Evolutionary conservation across 2,329 filamentous ascomycete genomes (phyloP).

Genomic region (Mycogone perniciosa): DNA sequence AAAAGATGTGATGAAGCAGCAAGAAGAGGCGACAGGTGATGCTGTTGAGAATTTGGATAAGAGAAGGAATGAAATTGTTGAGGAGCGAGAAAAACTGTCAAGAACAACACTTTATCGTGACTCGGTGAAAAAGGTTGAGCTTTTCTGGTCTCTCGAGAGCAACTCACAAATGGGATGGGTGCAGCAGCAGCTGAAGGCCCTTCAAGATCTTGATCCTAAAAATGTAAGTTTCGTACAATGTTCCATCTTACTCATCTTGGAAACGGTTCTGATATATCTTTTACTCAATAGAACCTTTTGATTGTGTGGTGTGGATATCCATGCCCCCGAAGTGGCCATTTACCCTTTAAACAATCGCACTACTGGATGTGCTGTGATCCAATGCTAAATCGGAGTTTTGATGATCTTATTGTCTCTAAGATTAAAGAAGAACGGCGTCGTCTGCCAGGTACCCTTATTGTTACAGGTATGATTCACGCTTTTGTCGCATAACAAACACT

Average conservation of each 20-base stretch:
- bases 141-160: slow-evolving; percentile 8
- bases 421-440: slow-evolving; percentile 5
- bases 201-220: slow-evolving; percentile 1
- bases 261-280: too few species aligned
- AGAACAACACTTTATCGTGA: slow-evolving; percentile 3
- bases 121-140: slow-evolving; percentile 3
- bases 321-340: background rate
- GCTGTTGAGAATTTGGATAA: background rate
- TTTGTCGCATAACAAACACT: background rate
- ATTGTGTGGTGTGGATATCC: slow-evolving; percentile 8
- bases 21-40: background rate
- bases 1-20: background rate
- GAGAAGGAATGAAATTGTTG: background rate
- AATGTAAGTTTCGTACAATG: background rate
- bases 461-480: slow-evolving; percentile 1
- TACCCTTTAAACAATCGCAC: slow-evolving; percentile 3
- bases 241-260: background rate
- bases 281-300: slow-evolving; percentile 5
- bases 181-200: background rate
- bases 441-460: slow-evolving; percentile 4
- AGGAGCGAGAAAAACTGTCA: background rate
- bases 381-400: background rate
- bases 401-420: slow-evolving; percentile 2
- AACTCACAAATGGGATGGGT: slow-evolving; percentile 5
- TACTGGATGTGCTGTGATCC: slow-evolving; percentile 5